Percentiles rank a stretch among this genome's conserved stretches.
phyloP scores from a whole-genome alignment of 2,329 filamentous ascomycete species.

The Cordyceps militaris region DNA sequence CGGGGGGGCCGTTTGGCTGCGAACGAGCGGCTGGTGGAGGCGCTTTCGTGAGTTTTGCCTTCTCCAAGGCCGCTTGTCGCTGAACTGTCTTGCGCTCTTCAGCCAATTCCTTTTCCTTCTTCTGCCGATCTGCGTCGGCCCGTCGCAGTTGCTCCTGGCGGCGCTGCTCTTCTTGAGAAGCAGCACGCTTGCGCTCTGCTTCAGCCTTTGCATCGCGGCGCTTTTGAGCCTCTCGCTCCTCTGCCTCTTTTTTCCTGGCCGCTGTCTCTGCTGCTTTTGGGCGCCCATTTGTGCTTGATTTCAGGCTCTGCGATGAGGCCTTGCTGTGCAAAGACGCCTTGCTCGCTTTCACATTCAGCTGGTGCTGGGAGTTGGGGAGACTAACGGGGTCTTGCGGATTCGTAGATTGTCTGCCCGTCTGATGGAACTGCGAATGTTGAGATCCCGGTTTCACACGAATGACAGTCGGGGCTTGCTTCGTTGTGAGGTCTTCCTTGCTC shows the following conservation, averaged over 20 bases:
- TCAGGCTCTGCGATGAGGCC: conserved; percentile 52
- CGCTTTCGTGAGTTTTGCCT: conserved; percentile 56
- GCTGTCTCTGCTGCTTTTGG: conserved; percentile 68
- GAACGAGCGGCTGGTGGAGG: conserved; percentile 53
- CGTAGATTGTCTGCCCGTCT: conserved; percentile 50
- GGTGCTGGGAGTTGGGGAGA: conserved; percentile 30
- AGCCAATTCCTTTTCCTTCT: conserved; percentile 52
- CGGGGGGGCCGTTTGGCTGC: conserved; percentile 45
- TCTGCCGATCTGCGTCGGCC: conserved; percentile 55
- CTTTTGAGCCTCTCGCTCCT: conserved; percentile 70
- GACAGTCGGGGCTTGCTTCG: conserved; percentile 60
- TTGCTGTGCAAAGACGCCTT: conserved; percentile 57
- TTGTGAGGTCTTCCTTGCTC: conserved; percentile 53
- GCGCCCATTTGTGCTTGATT: conserved; percentile 54
- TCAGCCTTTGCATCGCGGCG: conserved; percentile 78
- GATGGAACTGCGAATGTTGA: conserved; percentile 52
- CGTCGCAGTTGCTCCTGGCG: conserved; percentile 52
- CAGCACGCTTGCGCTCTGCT: conserved; percentile 67
- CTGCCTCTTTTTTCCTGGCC: conserved; percentile 76
- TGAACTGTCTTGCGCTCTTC: conserved; percentile 62
- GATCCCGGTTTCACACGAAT: conserved; percentile 65
- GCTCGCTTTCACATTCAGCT: conserved; percentile 57
- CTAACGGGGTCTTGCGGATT: conserved; percentile 42
- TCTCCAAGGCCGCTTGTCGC: conserved; percentile 56
- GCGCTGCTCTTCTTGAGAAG: conserved; percentile 57